Percentiles rank a stretch among this genome's conserved stretches.
Conservation (phyloP, 106 monocot species). For the Dendrobium nobile region DNA sequence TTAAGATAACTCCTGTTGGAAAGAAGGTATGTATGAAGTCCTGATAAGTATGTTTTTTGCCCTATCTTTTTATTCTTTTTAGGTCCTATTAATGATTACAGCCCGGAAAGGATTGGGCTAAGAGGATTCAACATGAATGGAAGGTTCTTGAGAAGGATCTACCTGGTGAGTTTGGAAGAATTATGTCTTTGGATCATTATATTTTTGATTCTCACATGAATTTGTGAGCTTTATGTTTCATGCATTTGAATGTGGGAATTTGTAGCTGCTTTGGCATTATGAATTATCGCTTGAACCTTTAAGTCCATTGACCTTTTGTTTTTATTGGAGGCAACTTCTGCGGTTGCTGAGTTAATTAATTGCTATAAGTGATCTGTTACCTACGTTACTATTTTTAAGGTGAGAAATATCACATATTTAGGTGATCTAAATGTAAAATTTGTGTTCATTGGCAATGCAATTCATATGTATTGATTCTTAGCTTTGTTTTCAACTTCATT, state of each 20-base stretch:
- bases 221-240: not conserved
- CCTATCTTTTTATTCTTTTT: not conserved
- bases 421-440: not conserved
- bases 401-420: not conserved
- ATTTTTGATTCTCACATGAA: not conserved
- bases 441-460: too few relatives aligned
- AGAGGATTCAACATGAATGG: constrained; percentile 57
- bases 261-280: not conserved
- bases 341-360: not conserved
- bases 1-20: constrained; percentile 3
- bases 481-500: too few relatives aligned
- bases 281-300: not conserved
- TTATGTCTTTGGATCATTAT: not conserved
- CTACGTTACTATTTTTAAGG: not conserved
- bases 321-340: not conserved
- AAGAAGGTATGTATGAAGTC: constrained; percentile 23
- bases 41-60: not conserved
- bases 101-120: constrained; percentile 30
- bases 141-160: constrained; percentile 52
- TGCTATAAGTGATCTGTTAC: not conserved
- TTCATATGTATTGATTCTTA: too few relatives aligned
- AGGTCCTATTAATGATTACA: not conserved
- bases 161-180: constrained; percentile 25
- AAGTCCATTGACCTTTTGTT: not conserved
- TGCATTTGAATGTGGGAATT: not conserved